Conservation (phyloP, 805 yeast genomes). For the Brettanomyces nanus region DNA sequence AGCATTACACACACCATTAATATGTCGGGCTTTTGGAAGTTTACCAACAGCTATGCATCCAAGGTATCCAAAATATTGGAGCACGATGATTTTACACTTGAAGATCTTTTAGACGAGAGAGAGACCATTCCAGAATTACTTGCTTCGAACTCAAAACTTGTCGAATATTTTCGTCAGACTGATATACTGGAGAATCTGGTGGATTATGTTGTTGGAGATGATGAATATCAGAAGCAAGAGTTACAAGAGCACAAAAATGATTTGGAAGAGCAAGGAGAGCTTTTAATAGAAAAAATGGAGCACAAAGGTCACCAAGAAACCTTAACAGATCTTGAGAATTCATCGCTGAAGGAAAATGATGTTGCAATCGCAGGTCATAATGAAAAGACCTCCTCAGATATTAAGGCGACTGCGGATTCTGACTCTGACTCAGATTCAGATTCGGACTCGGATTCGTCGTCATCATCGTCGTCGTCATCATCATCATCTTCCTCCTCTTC, state of each 20-base stretch:
- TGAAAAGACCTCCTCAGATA: background rate
- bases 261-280: slow-evolving; percentile 1
- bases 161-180: slow-evolving; percentile 75
- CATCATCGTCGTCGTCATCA: background rate
- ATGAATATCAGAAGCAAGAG: slow-evolving; percentile 21
- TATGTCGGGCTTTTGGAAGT: slow-evolving; percentile 32
- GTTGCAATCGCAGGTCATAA: background rate
- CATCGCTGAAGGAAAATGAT: slow-evolving; percentile 6
- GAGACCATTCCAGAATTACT: slow-evolving; percentile 66
- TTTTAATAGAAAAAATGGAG: slow-evolving; percentile 8
- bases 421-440: slow-evolving; percentile 11
- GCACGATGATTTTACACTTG: slow-evolving; percentile 37
- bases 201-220: slow-evolving; percentile 50
- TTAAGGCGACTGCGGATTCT: background rate
- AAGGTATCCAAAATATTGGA: slow-evolving; percentile 47
- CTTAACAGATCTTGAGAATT: slow-evolving; percentile 4
- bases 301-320: background rate
- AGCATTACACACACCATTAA: too few species aligned
- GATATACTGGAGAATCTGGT: slow-evolving; percentile 63
- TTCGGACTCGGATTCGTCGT: slow-evolving; percentile 10
- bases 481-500: background rate
- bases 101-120: slow-evolving; percentile 64
- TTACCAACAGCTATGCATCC: slow-evolving; percentile 47
- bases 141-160: slow-evolving; percentile 63
- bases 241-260: slow-evolving; percentile 1